Conservation (phyloP, 2,329 filamentous ascomycete genomes). For the Cladobotryum protrusum region DNA sequence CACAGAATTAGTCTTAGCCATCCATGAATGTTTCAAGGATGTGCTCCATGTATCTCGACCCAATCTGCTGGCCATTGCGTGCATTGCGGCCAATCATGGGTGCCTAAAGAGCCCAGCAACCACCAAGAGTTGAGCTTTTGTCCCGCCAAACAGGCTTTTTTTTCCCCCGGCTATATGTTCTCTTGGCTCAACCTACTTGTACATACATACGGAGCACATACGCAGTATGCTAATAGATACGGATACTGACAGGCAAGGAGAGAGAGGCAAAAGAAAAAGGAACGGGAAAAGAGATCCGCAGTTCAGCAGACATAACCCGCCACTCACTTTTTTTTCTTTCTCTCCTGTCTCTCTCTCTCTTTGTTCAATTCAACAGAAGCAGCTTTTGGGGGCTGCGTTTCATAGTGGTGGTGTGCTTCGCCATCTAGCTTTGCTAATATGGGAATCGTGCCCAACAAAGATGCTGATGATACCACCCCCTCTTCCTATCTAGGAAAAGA, state of each 20-base stretch:
- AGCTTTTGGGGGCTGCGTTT: background rate
- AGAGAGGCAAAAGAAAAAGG: background rate
- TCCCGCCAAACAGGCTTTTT: background rate
- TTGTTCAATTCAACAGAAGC: background rate
- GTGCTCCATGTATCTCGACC: background rate
- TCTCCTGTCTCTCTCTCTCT: background rate
- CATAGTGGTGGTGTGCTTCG: background rate
- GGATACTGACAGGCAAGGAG: no score
- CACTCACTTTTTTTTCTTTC: constrained; percentile 1
- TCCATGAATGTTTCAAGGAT: no score
- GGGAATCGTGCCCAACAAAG: constrained; percentile 10
- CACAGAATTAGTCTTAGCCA: background rate
- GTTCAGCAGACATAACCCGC: constrained; percentile 7
- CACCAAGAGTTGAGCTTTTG: background rate
- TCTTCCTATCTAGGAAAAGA: background rate
- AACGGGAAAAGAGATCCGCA: constrained; percentile 5
- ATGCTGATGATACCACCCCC: background rate
- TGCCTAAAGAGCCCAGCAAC: background rate
- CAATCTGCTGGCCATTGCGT: background rate
- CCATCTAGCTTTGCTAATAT: background rate
- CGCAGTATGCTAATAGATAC: no score
- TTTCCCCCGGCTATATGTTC: background rate
- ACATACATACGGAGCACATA: background rate
- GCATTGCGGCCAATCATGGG: constrained; percentile 1
- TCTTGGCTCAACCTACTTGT: background rate